Evolutionary conservation across 1,139 yeast genomes (phyloP), one percentile per base, ranked within the genome.

Genomic region (Yamadazyma epiphylla): DNA sequence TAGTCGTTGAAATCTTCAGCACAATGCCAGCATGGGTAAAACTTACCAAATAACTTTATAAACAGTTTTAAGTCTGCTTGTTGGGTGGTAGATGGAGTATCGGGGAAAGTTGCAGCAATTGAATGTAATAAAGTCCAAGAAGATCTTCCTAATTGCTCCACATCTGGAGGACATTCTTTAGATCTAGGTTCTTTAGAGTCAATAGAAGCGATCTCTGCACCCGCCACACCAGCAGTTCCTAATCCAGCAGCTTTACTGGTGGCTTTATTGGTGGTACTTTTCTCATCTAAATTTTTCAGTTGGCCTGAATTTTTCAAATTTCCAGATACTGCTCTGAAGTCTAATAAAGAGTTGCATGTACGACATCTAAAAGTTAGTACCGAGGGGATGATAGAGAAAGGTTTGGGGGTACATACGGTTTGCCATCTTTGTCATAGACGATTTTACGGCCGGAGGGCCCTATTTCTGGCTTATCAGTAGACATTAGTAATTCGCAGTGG

Each of bases 11-110:
- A 86, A 51, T 89, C 97, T 27, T 74, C 76, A 0, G 95, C 96
- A 60, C 98, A 94, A 61, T 76, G 80, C 85, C 94, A 82, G 57
- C 98, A 91, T 2, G 99, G 99, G 49, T 91, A 91, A 28, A 89
- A 68, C 41, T 79, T 77, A 4, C 94, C 79, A 53, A 91, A 87
- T 5, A 86, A 64, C 12, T 60, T 62, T 31, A 91, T 52, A 45
- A 91, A 89, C 36, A 75, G 74, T 30, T 62, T 64, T 79, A 91
- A 74, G 41, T 88, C 94, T 8, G 56, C 49, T 53, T 89, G 91
- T 43, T 87, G 77, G 15, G 61, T 59, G 4, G 49, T 50, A 5
- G 74, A 53, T 1, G 98, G 94, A 1, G 49, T 55, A 22, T 71
- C 80, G 0, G 98, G 97, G 49, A 87, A 94, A 13, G 75, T 75